Base-by-base conservation (phyloP, 257 asterid genomes). In the Cinchona pubescens region DNA sequence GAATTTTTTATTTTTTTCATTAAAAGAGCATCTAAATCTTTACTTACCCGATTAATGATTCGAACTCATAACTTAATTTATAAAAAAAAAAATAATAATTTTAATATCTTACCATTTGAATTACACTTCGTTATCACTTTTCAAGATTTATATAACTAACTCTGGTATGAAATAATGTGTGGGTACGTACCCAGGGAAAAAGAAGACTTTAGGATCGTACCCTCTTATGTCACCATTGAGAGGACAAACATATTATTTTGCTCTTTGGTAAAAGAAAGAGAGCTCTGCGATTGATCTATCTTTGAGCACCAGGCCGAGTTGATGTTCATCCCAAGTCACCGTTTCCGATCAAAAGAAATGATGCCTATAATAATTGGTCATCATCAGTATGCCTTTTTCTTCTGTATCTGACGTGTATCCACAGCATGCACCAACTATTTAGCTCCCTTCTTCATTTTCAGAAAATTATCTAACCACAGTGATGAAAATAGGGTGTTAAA, bases 291-390 rank as follows among this genome's bases (percentile, higher is more conserved):
- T 51, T n/a, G n/a, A 51, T 53, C 10, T 27, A 49, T 67, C 34
- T 56, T 69, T 3, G 40, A 45, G 74, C 45, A 45, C 67, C 45
- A 67, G 45, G 27, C 73, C 74, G 64, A 82, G 63, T 81, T 73
- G 37, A 19, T 83, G 67, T 84, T 77, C 77, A 71, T 75, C 76
- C 82, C 83, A 68, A 79, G 73, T 43, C 81, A 69, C 68, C 30
- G 61, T 79, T 76, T 80, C 78, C 75, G 80, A 80, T 80, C 82
- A 66, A 78, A n/a, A 46, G 62, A 72, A 83, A 85, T 83, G 79
- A 76, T 75, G 69, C 83, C 19, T 65, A 65, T 66, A 87, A 84
- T 87, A 75, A 85, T 82, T 87, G 82, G 70, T 60, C 25, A 10
- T 16, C 2, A 25, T 35, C 67, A 38, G 68, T 59, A 25, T 18